A percentile compares a stretch with the other conserved stretches of the same genome.
Evolutionary conservation across 202 grass and related monocot genomes (phyloP).

Genomic region (Cymbopogon flexuosus): DNA sequence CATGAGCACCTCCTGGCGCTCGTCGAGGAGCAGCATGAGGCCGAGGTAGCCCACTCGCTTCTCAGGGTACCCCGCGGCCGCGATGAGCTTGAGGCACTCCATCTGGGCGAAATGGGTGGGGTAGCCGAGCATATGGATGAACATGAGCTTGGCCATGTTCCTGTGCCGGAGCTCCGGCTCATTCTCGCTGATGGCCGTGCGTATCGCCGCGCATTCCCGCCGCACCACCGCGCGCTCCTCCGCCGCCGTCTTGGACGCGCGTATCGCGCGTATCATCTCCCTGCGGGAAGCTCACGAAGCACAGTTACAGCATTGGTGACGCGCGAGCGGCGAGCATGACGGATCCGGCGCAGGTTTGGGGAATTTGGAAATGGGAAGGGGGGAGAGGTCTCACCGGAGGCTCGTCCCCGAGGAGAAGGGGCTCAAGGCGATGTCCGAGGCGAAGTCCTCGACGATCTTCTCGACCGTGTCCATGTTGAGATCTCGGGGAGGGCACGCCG

Average conservation of each 20-base stretch:
- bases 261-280: slow-evolving; percentile 98
- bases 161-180: slow-evolving; percentile 67
- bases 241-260: slow-evolving; percentile 85
- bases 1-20: slow-evolving; percentile 98
- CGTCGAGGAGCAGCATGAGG: slow-evolving; percentile 92
- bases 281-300: slow-evolving; percentile 38
- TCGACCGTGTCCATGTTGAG: slow-evolving; percentile 31
- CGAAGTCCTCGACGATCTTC: slow-evolving; percentile 44
- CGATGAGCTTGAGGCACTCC: slow-evolving; percentile 98
- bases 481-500: slow-evolving; percentile 33
- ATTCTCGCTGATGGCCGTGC: slow-evolving; percentile 71
- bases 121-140: slow-evolving; percentile 99
- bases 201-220: slow-evolving; percentile 89
- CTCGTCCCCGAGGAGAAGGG: slow-evolving; percentile 97
- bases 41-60: slow-evolving; percentile 89
- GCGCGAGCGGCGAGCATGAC: not conserved
- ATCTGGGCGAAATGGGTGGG: slow-evolving; percentile 97
- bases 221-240: slow-evolving; percentile 94
- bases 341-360: not conserved
- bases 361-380: not conserved
- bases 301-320: not conserved
- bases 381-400: slow-evolving; percentile 61
- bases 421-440: slow-evolving; percentile 72
- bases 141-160: slow-evolving; percentile 98
- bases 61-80: slow-evolving; percentile 73